Evolutionary conservation across 2,329 filamentous ascomycete species (phyloP), one percentile per base, ranked within the genome.

Genomic region (Aureobasidium melanogenum): DNA sequence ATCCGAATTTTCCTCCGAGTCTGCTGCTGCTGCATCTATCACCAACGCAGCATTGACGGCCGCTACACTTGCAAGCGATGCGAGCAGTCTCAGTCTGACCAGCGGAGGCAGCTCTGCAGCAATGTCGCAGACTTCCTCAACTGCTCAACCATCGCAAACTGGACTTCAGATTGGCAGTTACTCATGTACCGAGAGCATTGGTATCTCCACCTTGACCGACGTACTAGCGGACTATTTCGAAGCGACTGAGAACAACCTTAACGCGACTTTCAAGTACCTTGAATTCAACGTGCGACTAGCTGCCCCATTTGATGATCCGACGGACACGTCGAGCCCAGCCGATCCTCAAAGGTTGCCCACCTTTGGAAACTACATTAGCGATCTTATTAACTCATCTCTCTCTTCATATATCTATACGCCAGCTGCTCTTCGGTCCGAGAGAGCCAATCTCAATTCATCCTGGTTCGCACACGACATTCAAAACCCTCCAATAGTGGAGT

Each of bases 271-370:
- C 9, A 72, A 78, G 1, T 80, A 79, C 64, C 65, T 88, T 1
- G 76, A 79, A 3, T 69, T 88, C 60, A 86, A 87, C 68, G 67
- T 88, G 7, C 84, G 87, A 72, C 80, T 79, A 24, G 82, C 84
- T 5, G 71, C 76, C 8, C 72, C 76, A 14, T 67, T 72, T 6
- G 69, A 72, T 24, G 67, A 73, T 2, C 79, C 82, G 1, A 69
- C 74, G 38, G 69, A 72, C 3, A 73, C 76, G 2, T 75, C 79
- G 0, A 69, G 74, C 5, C 66, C 72, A 8, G 73, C 80, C 9
- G 70, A 73, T 8, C 72, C 74, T 8, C 64, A 67, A 7, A 68
- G 74, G 26, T 66, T 86, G 17, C 84, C 84, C 2, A 64, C 66
- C 3, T 62, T 69, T 0, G 68, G 71, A 0, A 73, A 80, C 48